A percentile compares a stretch with the other conserved stretches of the same genome.
Evolutionary conservation across 371 early-diverging fungal genomes (phyloP).

Genomic region (Mortierella sp.): DNA sequence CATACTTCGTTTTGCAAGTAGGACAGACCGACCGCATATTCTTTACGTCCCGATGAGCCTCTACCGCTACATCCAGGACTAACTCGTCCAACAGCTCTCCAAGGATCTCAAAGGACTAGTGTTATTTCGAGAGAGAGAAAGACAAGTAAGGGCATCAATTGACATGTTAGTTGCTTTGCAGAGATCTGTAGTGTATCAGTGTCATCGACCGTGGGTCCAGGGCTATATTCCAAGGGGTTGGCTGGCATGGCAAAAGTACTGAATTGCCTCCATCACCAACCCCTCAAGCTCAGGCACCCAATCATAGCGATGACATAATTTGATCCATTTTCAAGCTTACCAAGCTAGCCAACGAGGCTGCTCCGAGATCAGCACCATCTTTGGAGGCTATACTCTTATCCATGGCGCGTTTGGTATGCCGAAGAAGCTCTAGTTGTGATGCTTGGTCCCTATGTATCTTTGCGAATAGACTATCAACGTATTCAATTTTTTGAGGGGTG

Average conservation of each 20-base stretch:
- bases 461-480: conserved; percentile 47
- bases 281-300: not conserved
- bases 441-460: conserved; percentile 54
- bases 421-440: conserved; percentile 37
- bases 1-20: conserved; percentile 75
- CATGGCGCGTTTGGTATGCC: conserved; percentile 55
- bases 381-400: conserved; percentile 34
- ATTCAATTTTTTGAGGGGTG: not conserved
- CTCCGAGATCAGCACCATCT: conserved; percentile 22
- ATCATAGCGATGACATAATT: not conserved
- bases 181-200: not conserved
- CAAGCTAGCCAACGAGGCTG: conserved; percentile 39
- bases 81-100: conserved; percentile 74
- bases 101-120: conserved; percentile 46
- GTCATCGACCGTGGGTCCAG: too few relatives aligned
- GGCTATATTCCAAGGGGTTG: too few relatives aligned
- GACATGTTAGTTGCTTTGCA: too few relatives aligned
- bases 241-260: too few relatives aligned
- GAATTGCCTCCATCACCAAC: too few relatives aligned
- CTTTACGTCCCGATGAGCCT: conserved; percentile 73
- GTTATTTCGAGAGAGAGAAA: too few relatives aligned
- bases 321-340: too few relatives aligned
- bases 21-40: conserved; percentile 69
- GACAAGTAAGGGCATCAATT: not conserved
- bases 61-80: conserved; percentile 73